Evolutionary conservation across 352 stramenopile genomes (phyloP).

Genomic region (Phytophthora hybrid): DNA sequence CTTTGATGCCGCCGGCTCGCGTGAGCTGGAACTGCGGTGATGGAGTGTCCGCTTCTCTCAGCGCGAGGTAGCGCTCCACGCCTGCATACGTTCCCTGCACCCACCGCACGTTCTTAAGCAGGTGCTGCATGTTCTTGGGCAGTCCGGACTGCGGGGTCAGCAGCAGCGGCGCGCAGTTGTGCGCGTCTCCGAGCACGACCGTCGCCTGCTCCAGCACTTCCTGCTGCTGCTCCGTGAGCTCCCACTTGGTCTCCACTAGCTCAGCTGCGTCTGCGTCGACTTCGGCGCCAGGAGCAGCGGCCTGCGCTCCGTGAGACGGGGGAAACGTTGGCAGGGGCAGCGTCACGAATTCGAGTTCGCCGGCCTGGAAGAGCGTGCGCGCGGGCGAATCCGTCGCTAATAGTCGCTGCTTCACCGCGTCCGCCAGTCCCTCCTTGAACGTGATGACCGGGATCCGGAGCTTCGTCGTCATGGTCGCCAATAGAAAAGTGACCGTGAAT

Average conservation of each 20-base stretch:
- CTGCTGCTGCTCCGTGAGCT: constrained; percentile 44
- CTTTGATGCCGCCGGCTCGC: constrained; percentile 66
- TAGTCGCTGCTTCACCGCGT: constrained; percentile 48
- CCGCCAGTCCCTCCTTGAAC: constrained; percentile 54
- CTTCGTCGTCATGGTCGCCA: constrained; percentile 25
- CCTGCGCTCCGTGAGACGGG: constrained; percentile 34
- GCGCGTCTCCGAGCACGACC: constrained; percentile 62
- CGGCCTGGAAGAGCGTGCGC: constrained; percentile 51
- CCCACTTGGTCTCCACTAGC: constrained; percentile 36
- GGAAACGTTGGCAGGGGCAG: constrained; percentile 35
- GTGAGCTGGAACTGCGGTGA: constrained; percentile 53
- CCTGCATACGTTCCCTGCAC: constrained; percentile 74
- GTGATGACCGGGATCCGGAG: constrained; percentile 66
- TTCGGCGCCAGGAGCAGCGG: constrained; percentile 25
- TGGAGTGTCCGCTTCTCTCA: constrained; percentile 17
- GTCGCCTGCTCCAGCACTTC: constrained; percentile 48
- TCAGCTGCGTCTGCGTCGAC: not conserved
- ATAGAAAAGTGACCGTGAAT: constrained; percentile 16
- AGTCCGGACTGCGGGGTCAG: constrained; percentile 34
- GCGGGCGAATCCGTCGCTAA: constrained; percentile 37
- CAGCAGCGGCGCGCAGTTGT: constrained; percentile 53
- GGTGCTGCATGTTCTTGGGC: constrained; percentile 32
- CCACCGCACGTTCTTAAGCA: constrained; percentile 59
- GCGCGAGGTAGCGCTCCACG: constrained; percentile 59
- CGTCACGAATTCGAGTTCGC: constrained; percentile 53